These are phyloP conservation scores for Ceratocystis albifundus DNA, from an alignment of 2,329 filamentous ascomycete species.

Conservation along the genomic window DNA sequence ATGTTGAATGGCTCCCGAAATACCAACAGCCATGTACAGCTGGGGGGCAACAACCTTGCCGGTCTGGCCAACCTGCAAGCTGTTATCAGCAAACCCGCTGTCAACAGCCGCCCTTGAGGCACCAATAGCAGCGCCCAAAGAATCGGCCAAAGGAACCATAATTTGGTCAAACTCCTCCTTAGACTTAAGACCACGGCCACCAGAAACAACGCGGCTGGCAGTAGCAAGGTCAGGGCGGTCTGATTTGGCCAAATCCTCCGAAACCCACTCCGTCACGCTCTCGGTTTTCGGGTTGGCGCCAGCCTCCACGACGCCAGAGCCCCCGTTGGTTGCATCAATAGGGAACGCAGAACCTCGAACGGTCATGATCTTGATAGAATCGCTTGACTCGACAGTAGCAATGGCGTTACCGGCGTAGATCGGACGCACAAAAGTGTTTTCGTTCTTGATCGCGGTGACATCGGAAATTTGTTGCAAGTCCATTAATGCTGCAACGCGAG, in stretches of 20 bases:
- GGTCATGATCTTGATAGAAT: conserved; percentile 77
- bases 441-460: conserved; percentile 72
- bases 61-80: conserved; percentile 93
- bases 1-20: conserved; percentile 96
- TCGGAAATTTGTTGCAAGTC: conserved; percentile 92
- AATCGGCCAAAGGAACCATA: conserved; percentile 84
- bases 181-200: conserved; percentile 88
- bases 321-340: conserved; percentile 56
- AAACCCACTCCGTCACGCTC: conserved; percentile 73
- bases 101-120: conserved; percentile 92
- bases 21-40: conserved; percentile 88
- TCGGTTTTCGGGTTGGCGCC: conserved; percentile 73
- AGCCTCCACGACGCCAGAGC: conserved; percentile 65
- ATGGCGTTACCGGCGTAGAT: conserved; percentile 98
- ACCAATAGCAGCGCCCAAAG: conserved; percentile 87
- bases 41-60: conserved; percentile 97
- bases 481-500: conserved; percentile 78
- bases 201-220: conserved; percentile 81
- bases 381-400: conserved; percentile 82
- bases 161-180: conserved; percentile 94
- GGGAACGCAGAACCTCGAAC: conserved; percentile 89
- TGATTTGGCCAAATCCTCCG: conserved; percentile 82
- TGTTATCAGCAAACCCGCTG: conserved; percentile 96
- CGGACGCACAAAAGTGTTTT: conserved; percentile 89
- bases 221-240: conserved; percentile 88